phyloP scores from a whole-genome alignment of 495 filamentous ascomycete species.

The Zalerion maritima region DNA sequence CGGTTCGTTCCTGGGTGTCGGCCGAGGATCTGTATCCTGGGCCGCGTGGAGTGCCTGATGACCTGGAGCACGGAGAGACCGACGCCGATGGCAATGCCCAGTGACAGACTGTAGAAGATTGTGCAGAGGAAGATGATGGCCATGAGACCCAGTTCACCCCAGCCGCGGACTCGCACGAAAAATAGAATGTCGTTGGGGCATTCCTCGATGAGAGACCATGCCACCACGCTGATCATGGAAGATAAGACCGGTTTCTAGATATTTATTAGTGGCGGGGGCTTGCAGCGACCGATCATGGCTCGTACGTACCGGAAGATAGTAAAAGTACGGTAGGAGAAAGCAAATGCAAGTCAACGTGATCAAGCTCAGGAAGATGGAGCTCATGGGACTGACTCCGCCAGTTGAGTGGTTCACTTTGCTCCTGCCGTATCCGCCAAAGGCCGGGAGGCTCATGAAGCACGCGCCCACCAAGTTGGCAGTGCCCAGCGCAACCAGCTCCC shows the following conservation, averaged over 20 bases:
- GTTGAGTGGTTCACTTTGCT: slow-evolving; percentile 91
- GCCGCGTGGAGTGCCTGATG: slow-evolving; percentile 75
- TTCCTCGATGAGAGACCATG: slow-evolving; percentile 89
- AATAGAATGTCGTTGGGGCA: slow-evolving; percentile 81
- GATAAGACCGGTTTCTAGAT: slow-evolving; percentile 82
- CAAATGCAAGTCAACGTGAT: slow-evolving; percentile 69
- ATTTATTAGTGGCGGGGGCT: slow-evolving; percentile 11
- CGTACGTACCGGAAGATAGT: slow-evolving; percentile 72
- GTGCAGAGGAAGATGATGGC: slow-evolving; percentile 74
- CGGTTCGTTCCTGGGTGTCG: slow-evolving; percentile 66
- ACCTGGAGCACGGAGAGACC: slow-evolving; percentile 78
- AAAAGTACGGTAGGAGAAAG: slow-evolving; percentile 78
- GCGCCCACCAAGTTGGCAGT: slow-evolving; percentile 81
- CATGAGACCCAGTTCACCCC: slow-evolving; percentile 77
- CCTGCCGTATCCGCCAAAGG: slow-evolving; percentile 91
- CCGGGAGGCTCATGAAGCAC: slow-evolving; percentile 79
- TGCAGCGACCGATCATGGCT: not conserved
- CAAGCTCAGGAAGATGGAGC: slow-evolving; percentile 64
- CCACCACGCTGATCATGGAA: slow-evolving; percentile 90
- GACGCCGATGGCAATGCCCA: slow-evolving; percentile 82
- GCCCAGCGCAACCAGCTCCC: slow-evolving; percentile 86
- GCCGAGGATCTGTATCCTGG: slow-evolving; percentile 93
- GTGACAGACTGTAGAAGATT: slow-evolving; percentile 76
- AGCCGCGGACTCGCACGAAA: slow-evolving; percentile 75
- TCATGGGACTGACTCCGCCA: slow-evolving; percentile 86